Evolutionary conservation across 1,284 basidiomycete species (phyloP).

Genomic region (Earliella scabrosa): DNA sequence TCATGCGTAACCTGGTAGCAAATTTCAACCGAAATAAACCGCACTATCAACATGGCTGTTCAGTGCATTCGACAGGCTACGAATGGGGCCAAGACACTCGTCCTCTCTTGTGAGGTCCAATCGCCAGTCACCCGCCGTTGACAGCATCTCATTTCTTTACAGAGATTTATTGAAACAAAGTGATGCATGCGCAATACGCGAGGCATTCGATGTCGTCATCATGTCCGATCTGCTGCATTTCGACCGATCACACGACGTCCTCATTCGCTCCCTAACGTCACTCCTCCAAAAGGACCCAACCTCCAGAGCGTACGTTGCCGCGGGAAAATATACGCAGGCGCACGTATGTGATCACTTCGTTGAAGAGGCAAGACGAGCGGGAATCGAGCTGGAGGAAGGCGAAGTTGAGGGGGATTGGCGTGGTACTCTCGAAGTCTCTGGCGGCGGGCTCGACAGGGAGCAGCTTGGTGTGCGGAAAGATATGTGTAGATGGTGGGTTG

Average conservation of each 20-base stretch:
- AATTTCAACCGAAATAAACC: constrained; percentile 56
- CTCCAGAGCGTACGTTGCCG: constrained; percentile 60
- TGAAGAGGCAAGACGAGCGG: constrained; percentile 40
- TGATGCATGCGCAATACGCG: neutral
- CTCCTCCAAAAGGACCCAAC: constrained; percentile 49
- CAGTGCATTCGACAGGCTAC: constrained; percentile 53
- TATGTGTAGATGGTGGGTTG: constrained; percentile 66
- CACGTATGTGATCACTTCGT: constrained; percentile 62
- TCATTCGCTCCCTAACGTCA: constrained; percentile 51
- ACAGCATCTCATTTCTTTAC: neutral
- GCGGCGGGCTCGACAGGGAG: constrained; percentile 45
- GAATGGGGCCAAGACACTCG: constrained; percentile 63
- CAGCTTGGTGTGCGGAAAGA: constrained; percentile 55
- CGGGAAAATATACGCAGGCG: constrained; percentile 63
- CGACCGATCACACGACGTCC: constrained; percentile 58
- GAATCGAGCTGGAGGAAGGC: constrained; percentile 53
- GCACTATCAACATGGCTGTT: constrained; percentile 42
- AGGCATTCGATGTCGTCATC: constrained; percentile 61
- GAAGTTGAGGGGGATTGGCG: constrained; percentile 47
- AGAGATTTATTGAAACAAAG: too few species aligned
- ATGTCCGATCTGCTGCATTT: constrained; percentile 76
- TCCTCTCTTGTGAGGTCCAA: constrained; percentile 48
- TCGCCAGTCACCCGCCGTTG: neutral
- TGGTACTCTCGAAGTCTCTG: constrained; percentile 50
- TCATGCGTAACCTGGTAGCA: constrained; percentile 55